Conservation (phyloP, 176 grass and related monocot species). For the Cenchrus americanus region DNA sequence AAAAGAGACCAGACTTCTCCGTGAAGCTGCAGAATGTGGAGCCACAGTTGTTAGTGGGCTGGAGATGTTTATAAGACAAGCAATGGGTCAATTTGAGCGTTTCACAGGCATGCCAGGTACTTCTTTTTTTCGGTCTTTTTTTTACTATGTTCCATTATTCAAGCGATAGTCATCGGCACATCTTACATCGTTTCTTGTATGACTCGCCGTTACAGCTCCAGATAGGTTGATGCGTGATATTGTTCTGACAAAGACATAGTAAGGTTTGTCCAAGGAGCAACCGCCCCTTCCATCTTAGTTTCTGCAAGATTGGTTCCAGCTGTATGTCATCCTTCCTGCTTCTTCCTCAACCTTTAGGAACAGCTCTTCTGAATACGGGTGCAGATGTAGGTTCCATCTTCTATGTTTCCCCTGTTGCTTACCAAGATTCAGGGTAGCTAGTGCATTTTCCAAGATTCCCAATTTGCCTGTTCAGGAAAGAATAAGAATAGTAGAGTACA, state of each 20-base stretch:
- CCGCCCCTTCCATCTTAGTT: slow-evolving; percentile 19
- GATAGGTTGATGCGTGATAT: slow-evolving; percentile 87
- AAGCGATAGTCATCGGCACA: slow-evolving; percentile 23
- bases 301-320: slow-evolving; percentile 11
- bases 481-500: background rate
- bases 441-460: background rate
- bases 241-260: slow-evolving; percentile 64
- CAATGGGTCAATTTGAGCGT: slow-evolving; percentile 88
- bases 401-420: background rate
- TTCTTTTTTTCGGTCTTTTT: background rate
- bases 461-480: background rate
- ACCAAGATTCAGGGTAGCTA: background rate
- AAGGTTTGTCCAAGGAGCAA: slow-evolving; percentile 51
- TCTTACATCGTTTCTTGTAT: slow-evolving; percentile 54
- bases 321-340: background rate
- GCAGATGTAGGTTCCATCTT: background rate
- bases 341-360: slow-evolving; percentile 13
- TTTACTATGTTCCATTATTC: background rate
- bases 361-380: background rate
- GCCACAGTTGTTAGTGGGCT: slow-evolving; percentile 83
- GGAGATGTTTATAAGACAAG: slow-evolving; percentile 99
- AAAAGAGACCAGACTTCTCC: slow-evolving; percentile 89
- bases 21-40: slow-evolving; percentile 82
- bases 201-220: slow-evolving; percentile 60
- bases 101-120: slow-evolving; percentile 85